Evolutionary conservation across 2,329 filamentous ascomycete genomes (phyloP).

Genomic region (Xylariaceae sp.): DNA sequence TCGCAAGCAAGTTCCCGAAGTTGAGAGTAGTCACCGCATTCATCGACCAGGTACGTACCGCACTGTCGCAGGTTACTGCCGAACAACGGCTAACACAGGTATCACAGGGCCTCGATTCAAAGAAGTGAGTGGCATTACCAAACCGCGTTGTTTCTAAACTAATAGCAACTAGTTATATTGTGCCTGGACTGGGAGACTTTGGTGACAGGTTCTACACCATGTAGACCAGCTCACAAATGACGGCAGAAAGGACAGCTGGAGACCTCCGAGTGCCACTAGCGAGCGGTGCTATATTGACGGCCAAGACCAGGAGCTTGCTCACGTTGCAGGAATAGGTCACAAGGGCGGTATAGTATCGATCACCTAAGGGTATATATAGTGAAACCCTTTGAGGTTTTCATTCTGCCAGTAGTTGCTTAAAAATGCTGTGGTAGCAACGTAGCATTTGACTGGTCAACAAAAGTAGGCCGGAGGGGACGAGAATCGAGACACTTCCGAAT

Average conservation of each 20-base stretch:
- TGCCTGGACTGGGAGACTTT: constrained; percentile 91
- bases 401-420: not conserved
- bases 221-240: constrained; percentile 37
- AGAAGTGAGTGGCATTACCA: constrained; percentile 65
- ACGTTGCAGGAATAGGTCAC: not conserved
- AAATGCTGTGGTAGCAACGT: constrained; percentile 33
- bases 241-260: not conserved
- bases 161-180: constrained; percentile 72
- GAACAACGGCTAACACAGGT: constrained; percentile 24
- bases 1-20: constrained; percentile 83
- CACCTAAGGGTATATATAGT: not conserved
- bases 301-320: not conserved
- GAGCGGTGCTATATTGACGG: not conserved
- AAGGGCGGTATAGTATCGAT: not conserved
- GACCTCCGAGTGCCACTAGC: not conserved
- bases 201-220: constrained; percentile 94
- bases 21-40: constrained; percentile 92
- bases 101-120: constrained; percentile 79
- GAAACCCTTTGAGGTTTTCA: not conserved
- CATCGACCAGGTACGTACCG: constrained; percentile 65
- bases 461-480: constrained; percentile 87
- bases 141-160: constrained; percentile 27
- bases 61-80: not conserved
- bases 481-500: constrained; percentile 78
- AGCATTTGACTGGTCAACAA: constrained; percentile 73